A percentile compares a stretch with the other conserved stretches of the same genome.
Conservation (phyloP, 495 filamentous ascomycete species). For the Penicillium cinerascens region DNA sequence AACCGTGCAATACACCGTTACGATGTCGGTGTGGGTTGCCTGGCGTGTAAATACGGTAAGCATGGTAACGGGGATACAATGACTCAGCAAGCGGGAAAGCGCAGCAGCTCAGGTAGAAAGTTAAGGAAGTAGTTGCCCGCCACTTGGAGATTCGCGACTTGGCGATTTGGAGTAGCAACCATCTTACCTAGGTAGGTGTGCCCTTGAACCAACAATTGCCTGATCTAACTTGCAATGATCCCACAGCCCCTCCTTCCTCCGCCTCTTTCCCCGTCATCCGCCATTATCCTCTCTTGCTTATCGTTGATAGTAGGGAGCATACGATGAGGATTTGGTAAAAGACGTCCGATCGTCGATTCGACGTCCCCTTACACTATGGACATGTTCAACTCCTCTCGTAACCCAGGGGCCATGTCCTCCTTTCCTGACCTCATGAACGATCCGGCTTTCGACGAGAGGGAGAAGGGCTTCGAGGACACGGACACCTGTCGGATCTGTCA, state of each 20-base stretch:
- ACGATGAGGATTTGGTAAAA: conserved; percentile 25
- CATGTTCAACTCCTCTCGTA: background rate
- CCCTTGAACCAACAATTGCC: background rate
- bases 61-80: background rate
- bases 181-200: background rate
- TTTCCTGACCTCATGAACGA: conserved; percentile 67
- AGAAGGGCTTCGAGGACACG: conserved; percentile 43
- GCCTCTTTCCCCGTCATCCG: background rate
- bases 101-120: background rate
- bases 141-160: background rate
- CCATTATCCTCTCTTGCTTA: background rate
- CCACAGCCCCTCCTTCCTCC: background rate
- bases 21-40: background rate
- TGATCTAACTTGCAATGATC: background rate
- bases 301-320: background rate
- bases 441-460: conserved; percentile 48
- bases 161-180: background rate
- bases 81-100: conserved; percentile 3
- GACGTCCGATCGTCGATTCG: conserved; percentile 20
- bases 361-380: conserved; percentile 27
- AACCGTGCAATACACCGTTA: background rate
- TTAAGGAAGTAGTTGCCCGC: background rate
- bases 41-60: background rate
- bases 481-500: conserved; percentile 96
- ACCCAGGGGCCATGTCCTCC: background rate